Base-by-base conservation (phyloP, 2,329 filamentous ascomycete genomes). In the Fusarium burgessii region DNA sequence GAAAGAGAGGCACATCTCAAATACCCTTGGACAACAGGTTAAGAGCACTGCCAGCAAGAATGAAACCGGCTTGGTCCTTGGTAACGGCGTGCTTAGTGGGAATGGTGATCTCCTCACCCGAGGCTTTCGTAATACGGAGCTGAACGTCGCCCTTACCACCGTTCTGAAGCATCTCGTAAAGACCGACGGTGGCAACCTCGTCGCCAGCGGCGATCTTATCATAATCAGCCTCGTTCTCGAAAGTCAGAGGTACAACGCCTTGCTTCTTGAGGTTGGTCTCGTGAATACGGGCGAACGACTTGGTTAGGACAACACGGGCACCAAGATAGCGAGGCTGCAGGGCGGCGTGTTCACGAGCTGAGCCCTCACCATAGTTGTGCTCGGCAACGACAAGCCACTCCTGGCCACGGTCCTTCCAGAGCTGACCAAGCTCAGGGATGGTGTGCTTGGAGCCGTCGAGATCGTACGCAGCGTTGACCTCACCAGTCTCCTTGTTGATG, bases 191-290 rank as follows among this genome's bases (percentile, higher is more conserved):
- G 66, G 86, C 85, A 27, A 98, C 93, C 76, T 91, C 86, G 79
- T 99, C 96, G 71, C 94, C 93, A 0, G 95, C 94, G 56, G 88
- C 85, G 70, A 99, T 92, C 70, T 85, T 84, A 77, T 96, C 93
- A 80, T 98, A 98, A 81, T 98, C 96, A 23, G 88, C 87, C 82
- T 97, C 94, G 80, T 97, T 87, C 47, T 85, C 93, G 78, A 99
- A 97, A 0, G 94, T 98, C 76, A 99, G 86, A 4, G 96, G 96
- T 46, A 99, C 94, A 36, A 99, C 92, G 70, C 96, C 96, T 84
- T 99, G 96, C 85, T 97, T 97, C 90, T 97, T 97, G 73, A 97
- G 84, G 81, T 97, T 97, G 33, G 94, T 97, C 86, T 97, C 94
- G 84, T 97, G 94, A 79, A 97, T 97, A 57, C 94, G 91, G 1